A percentile compares a stretch with the other conserved stretches of the same genome.
Conservation (phyloP, 306 rosid genomes). For the Trifolium fragiferum region DNA sequence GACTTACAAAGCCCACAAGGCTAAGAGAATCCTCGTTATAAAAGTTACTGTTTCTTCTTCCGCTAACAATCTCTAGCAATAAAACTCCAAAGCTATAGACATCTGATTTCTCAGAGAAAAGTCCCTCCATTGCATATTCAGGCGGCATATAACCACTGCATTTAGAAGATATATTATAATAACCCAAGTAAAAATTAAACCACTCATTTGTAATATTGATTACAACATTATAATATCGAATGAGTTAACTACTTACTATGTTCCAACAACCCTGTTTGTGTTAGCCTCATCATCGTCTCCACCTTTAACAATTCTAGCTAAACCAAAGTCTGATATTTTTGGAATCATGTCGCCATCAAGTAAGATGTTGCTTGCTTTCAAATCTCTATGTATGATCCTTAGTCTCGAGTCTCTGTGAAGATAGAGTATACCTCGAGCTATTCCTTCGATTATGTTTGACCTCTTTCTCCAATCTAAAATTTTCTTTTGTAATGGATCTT, state of each 20-base stretch:
- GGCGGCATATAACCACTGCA: too few species aligned
- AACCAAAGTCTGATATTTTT: constrained; percentile 46
- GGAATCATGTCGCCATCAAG: constrained; percentile 37
- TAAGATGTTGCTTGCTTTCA: constrained; percentile 42
- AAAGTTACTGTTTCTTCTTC: constrained; percentile 34
- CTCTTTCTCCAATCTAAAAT: too few species aligned
- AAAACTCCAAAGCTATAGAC: too few species aligned
- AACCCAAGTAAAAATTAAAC: too few species aligned
- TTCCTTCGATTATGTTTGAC: too few species aligned
- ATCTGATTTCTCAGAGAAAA: too few species aligned
- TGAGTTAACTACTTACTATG: constrained; percentile 27
- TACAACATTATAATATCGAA: background rate
- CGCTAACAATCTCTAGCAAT: too few species aligned
- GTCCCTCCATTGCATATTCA: too few species aligned
- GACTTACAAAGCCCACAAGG: constrained; percentile 40
- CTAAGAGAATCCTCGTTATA: constrained; percentile 36
- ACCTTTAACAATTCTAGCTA: constrained; percentile 42
- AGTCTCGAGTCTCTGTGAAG: too few species aligned
- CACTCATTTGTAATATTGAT: background rate
- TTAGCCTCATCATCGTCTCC: constrained; percentile 27
- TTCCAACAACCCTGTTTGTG: constrained; percentile 45
- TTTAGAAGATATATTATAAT: too few species aligned
- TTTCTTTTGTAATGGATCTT: too few species aligned
- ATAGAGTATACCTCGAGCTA: too few species aligned
- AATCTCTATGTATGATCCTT: background rate